phyloP scores from a whole-genome alignment of 2,329 filamentous ascomycete genomes.

The Colletotrichum graminicola region DNA sequence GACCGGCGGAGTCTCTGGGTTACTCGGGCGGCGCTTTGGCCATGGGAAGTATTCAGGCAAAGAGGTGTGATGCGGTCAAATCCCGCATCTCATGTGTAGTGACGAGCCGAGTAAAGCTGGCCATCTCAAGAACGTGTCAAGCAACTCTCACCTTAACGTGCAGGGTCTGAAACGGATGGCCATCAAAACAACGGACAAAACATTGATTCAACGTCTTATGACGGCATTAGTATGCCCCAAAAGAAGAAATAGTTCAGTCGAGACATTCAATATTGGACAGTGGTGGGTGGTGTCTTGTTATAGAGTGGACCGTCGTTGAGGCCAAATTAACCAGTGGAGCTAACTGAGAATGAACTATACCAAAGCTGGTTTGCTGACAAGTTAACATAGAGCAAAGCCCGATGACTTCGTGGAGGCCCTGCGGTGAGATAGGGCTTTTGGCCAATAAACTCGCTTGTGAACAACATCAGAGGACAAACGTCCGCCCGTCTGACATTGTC shows the following conservation, averaged over 20 bases:
- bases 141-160: not conserved
- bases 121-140: not conserved
- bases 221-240: too few species aligned
- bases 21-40: not conserved
- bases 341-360: not conserved
- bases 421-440: not conserved
- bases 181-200: not conserved
- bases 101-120: too few species aligned
- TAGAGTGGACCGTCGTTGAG: not conserved
- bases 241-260: not conserved
- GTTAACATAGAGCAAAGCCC: not conserved
- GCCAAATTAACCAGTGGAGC: not conserved
- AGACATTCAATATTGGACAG: not conserved
- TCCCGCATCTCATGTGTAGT: not conserved
- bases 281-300: not conserved
- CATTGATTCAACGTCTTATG: not conserved
- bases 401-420: not conserved
- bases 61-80: not conserved
- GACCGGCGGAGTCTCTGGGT: too few species aligned
- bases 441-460: not conserved
- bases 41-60: not conserved
- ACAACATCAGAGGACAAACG: not conserved
- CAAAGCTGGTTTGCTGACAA: not conserved
- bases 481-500: not conserved
- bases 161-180: not conserved